These are phyloP conservation scores for Lanmaoa rubissima DNA, from an alignment of 768 basidiomycete genomes.

Conservation along the genomic window DNA sequence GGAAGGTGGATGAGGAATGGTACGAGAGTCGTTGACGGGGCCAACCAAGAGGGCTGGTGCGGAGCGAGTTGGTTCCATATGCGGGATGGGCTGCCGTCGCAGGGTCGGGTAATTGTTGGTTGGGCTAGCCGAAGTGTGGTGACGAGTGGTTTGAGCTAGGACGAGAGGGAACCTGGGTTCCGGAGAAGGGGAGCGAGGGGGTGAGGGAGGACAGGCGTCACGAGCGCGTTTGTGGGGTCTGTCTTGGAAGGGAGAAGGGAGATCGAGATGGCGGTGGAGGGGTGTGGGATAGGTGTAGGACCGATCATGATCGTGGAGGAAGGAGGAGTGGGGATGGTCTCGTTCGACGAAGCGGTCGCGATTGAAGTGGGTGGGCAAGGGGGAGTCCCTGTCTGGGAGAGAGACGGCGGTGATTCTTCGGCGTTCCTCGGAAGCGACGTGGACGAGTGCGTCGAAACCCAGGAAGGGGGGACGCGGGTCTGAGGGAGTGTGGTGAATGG, in stretches of 20 bases:
- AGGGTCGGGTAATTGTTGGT: constrained; percentile 21
- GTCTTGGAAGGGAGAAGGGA: constrained; percentile 6
- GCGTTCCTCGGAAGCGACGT: constrained; percentile 67
- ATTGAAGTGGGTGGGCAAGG: background rate
- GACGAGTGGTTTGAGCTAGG: constrained; percentile 8
- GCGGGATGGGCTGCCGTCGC: constrained; percentile 15
- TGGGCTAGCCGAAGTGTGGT: constrained; percentile 23
- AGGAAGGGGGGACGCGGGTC: constrained; percentile 21
- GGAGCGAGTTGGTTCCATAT: constrained; percentile 9
- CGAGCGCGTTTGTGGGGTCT: constrained; percentile 28
- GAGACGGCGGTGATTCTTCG: constrained; percentile 41
- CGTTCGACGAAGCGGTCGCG: background rate
- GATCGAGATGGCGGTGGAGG: background rate
- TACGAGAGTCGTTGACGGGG: constrained; percentile 6
- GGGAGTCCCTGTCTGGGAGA: background rate
- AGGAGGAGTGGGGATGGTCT: constrained; percentile 1
- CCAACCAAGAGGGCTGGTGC: background rate
- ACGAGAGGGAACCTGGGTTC: background rate
- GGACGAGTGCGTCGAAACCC: constrained; percentile 65
- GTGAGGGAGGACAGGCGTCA: constrained; percentile 10
- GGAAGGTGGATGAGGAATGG: constrained; percentile 1
- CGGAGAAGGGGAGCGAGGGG: constrained; percentile 15
- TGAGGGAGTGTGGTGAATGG: background rate
- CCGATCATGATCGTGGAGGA: constrained; percentile 23
- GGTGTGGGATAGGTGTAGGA: background rate